Evolutionary conservation across 2,329 filamentous ascomycete species (phyloP), one percentile per base, ranked within the genome.

Genomic region (Nemania serpens): DNA sequence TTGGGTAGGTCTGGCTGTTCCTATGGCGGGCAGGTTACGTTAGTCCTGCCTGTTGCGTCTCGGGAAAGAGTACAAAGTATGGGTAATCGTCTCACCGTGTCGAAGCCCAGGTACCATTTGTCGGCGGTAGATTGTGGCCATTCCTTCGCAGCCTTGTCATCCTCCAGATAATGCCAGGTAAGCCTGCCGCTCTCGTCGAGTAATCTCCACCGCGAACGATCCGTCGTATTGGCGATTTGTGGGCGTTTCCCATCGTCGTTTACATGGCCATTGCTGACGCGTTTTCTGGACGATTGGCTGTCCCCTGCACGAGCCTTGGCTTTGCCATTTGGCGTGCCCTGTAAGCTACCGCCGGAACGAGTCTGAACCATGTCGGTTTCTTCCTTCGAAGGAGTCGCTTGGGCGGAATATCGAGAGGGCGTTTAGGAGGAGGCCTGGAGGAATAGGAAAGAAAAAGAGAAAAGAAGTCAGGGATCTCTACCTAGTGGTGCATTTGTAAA

Each of bases 41-140:
- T 20, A 63, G 52, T 25, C 43, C 46, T 22, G 13, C 29, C 7
- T 41, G 18, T 10, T 54, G 37, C n/a, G 17, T 9, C 29, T 48
- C 5, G 22, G 42, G 18, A 17, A 12, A 42, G 15, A 45, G 15
- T 46, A 17, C 48, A 13, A 6, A n/a, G n/a, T n/a, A n/a, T 18
- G 34, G 43, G 17, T 66, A 62, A 29, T 29, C 4, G 25, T 29
- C 72, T 65, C 80, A 97, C 94, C 64, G 89, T 85, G 56, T 91
- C 87, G 48, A 97, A 77, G 17, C 91, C 91, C 17, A 99, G 75
- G 71, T 88, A 91, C 75, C 93, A 96, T 75, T 92, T 97, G 74
- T 99, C 96, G n/a, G 93, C 91, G 58, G 81, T 82, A 22, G 86
- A 90, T 77, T 97, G 93, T 5, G 94, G 93, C 93, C 94, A 97